phyloP scores from a whole-genome alignment of 371 early-diverging fungal species.

The Nematocida sp. region DNA sequence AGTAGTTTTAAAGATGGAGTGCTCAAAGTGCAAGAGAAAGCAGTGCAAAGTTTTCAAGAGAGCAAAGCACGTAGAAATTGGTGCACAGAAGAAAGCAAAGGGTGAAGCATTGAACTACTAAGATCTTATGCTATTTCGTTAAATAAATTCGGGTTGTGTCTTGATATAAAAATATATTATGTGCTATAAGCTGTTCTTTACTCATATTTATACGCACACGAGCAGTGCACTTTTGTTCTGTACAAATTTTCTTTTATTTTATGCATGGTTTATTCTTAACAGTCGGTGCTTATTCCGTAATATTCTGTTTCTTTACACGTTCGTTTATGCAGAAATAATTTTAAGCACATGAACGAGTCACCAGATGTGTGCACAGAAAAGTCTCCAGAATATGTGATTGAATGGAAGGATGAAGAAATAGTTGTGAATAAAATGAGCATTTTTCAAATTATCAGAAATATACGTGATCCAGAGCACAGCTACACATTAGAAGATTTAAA shows the following conservation, averaged over 20 bases:
- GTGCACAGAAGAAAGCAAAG: conserved; percentile 90
- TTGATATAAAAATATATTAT: neutral
- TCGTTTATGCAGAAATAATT: conserved; percentile 11
- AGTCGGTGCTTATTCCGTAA: too few species aligned
- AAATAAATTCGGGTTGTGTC: conserved; percentile 15
- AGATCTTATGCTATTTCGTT: conserved; percentile 31
- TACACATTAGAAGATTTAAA: conserved; percentile 72
- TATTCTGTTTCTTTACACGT: too few species aligned
- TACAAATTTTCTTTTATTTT: too few species aligned
- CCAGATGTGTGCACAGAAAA: conserved; percentile 4
- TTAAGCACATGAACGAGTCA: conserved; percentile 12
- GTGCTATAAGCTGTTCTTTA: too few species aligned
- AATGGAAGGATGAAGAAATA: conserved; percentile 32
- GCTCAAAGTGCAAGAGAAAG: conserved; percentile 92
- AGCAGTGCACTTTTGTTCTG: too few species aligned
- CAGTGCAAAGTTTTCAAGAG: conserved; percentile 86
- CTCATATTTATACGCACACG: too few species aligned
- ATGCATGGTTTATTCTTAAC: too few species aligned
- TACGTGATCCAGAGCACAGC: conserved; percentile 93
- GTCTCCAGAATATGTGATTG: conserved; percentile 3
- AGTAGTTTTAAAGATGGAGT: conserved; percentile 92
- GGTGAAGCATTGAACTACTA: conserved; percentile 70
- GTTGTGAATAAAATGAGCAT: conserved; percentile 66
- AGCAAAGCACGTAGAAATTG: conserved; percentile 98
- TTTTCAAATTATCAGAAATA: conserved; percentile 83